Evolutionary conservation across 2,329 filamentous ascomycete genomes (phyloP).

Genomic region (Colletotrichum navitas): DNA sequence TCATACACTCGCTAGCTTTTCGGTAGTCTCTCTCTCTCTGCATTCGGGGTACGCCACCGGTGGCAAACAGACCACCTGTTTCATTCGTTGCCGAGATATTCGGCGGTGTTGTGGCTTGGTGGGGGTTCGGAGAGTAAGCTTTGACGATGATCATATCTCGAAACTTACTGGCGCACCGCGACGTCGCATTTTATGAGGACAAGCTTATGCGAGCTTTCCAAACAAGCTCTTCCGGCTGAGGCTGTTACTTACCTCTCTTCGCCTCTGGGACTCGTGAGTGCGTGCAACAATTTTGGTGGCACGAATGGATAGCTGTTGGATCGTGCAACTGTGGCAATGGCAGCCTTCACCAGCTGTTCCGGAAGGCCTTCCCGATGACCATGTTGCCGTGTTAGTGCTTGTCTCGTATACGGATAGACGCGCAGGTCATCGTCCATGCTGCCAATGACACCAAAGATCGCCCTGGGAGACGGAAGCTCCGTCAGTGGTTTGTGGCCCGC

Average conservation of each 20-base stretch:
- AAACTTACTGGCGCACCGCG: slow-evolving; percentile 11
- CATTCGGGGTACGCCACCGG: slow-evolving; percentile 20
- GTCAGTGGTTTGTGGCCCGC: background rate
- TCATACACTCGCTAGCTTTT: too few relatives aligned
- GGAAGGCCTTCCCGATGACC: slow-evolving; percentile 3
- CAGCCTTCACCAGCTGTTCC: background rate
- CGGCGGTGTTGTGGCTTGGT: slow-evolving; percentile 17
- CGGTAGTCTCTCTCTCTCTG: background rate
- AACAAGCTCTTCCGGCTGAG: background rate
- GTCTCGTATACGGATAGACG: too few relatives aligned
- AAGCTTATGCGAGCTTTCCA: slow-evolving; percentile 6
- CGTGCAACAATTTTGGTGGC: background rate
- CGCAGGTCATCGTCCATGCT: slow-evolving; percentile 18
- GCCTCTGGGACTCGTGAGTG: slow-evolving; percentile 2
- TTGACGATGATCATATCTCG: slow-evolving; percentile 23
- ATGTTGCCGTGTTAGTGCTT: background rate
- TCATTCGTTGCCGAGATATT: slow-evolving; percentile 18
- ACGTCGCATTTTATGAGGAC: background rate
- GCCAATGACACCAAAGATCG: background rate
- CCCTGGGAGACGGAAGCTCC: background rate
- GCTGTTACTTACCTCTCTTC: slow-evolving; percentile 3
- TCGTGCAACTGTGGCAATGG: slow-evolving; percentile 31
- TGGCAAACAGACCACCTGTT: slow-evolving; percentile 37
- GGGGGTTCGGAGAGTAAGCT: slow-evolving; percentile 5
- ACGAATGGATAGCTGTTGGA: background rate